phyloP scores from a whole-genome alignment of 305 asterid species.

The Fraxinus sp. region DNA sequence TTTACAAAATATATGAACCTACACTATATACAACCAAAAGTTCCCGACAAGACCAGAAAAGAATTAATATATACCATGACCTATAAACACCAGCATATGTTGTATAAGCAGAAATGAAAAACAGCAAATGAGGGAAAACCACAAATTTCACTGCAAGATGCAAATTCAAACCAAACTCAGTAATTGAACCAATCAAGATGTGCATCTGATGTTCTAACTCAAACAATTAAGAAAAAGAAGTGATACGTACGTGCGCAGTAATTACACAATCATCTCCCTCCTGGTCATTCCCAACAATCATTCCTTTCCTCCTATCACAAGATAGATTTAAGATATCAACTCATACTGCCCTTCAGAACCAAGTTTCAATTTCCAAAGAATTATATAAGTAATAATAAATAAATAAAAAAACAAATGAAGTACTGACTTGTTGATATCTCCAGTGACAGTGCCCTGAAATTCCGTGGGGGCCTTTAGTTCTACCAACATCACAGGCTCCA shows the following conservation, averaged over 20 bases:
- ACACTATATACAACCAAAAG: not conserved
- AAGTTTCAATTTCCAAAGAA: slow-evolving; percentile 3
- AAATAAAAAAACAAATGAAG: not conserved
- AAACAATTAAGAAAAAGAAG: not conserved
- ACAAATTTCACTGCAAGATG: not conserved
- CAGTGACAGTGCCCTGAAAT: slow-evolving; percentile 90
- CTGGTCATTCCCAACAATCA: slow-evolving; percentile 93
- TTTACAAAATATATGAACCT: not conserved
- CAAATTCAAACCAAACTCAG: not conserved
- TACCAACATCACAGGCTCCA: slow-evolving; percentile 97
- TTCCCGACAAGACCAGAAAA: not conserved
- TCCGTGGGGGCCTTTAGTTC: slow-evolving; percentile 88
- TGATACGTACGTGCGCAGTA: slow-evolving; percentile 68
- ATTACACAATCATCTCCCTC: slow-evolving; percentile 87
- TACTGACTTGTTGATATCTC: slow-evolving; percentile 89
- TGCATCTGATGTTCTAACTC: not conserved
- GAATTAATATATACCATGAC: not conserved
- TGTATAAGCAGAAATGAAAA: not conserved
- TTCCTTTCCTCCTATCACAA: slow-evolving; percentile 80
- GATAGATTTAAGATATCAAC: slow-evolving; percentile 19
- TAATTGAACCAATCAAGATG: not conserved
- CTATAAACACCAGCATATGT: not conserved
- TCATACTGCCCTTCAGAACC: slow-evolving; percentile 7
- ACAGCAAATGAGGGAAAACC: not conserved
- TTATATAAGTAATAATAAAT: not conserved